Percentiles rank a stretch among this genome's conserved stretches.
These are phyloP conservation scores for Komagataella mondaviorum DNA, from an alignment of 805 yeast species.

Conservation along the genomic window DNA sequence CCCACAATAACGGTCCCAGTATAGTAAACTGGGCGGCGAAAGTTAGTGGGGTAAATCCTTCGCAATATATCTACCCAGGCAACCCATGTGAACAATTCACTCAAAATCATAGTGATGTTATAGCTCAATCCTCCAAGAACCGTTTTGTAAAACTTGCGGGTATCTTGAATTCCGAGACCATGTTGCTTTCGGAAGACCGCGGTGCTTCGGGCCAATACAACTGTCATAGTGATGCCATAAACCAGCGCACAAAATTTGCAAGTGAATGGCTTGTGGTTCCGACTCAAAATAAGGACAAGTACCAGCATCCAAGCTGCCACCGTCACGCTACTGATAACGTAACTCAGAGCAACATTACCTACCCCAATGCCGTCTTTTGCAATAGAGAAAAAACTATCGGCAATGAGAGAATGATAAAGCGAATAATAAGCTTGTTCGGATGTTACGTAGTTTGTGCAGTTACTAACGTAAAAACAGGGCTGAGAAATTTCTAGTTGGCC, in stretches of 20 bases:
- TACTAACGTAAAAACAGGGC: conserved; percentile 35
- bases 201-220: conserved; percentile 32
- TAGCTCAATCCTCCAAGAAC: conserved; percentile 24
- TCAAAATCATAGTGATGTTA: conserved; percentile 24
- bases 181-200: conserved; percentile 36
- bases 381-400: not conserved
- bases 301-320: conserved; percentile 63
- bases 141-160: conserved; percentile 21
- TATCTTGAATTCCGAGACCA: conserved; percentile 36
- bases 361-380: conserved; percentile 20
- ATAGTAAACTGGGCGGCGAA: not conserved
- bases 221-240: conserved; percentile 40
- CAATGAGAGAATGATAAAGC: not conserved
- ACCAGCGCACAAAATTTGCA: conserved; percentile 46
- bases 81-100: conserved; percentile 30
- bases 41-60: conserved; percentile 7
- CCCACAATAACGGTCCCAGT: conserved; percentile 19
- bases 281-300: conserved; percentile 38
- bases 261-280: conserved; percentile 42
- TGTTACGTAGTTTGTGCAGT: conserved; percentile 17
- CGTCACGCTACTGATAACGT: conserved; percentile 39
- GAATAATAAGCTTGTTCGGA: conserved; percentile 7
- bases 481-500: conserved; percentile 2
- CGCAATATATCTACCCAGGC: conserved; percentile 41
- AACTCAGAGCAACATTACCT: conserved; percentile 29